phyloP scores from a whole-genome alignment of 306 rosid species.

The Astragalus glycyphyllos region DNA sequence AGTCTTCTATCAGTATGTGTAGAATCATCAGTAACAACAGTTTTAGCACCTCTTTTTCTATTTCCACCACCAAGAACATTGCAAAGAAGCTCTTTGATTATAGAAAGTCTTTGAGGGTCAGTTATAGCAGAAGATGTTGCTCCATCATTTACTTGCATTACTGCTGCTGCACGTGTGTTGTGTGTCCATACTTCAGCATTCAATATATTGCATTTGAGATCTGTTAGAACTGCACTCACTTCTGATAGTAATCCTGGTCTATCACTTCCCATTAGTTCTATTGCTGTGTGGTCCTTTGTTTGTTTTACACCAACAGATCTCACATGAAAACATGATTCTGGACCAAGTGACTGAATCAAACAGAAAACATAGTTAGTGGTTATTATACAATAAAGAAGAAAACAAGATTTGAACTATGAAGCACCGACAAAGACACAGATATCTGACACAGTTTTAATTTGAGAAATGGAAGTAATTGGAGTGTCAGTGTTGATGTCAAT shows the following conservation, averaged over 20 bases:
- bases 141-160: conserved; percentile 78
- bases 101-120: conserved; percentile 71
- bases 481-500: too few species aligned
- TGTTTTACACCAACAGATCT: conserved; percentile 81
- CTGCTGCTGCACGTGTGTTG: conserved; percentile 79
- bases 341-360: conserved; percentile 75
- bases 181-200: conserved; percentile 96
- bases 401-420: too few species aligned
- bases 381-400: conserved; percentile 7
- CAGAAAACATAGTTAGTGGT: conserved; percentile 10
- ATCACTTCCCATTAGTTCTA: conserved; percentile 88
- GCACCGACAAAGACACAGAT: too few species aligned
- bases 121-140: conserved; percentile 63
- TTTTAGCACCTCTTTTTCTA: conserved; percentile 71
- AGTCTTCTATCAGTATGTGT: conserved; percentile 91
- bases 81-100: conserved; percentile 69
- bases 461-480: too few species aligned
- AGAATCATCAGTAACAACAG: conserved; percentile 68
- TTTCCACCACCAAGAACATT: conserved; percentile 91
- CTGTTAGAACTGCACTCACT: conserved; percentile 80
- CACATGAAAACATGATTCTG: conserved; percentile 76
- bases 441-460: too few species aligned
- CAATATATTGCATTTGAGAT: conserved; percentile 83
- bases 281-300: conserved; percentile 69
- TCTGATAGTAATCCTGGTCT: conserved; percentile 94